These are phyloP conservation scores for Sclerotiophoma versabilis DNA, from an alignment of 2,329 filamentous ascomycete genomes.

Conservation along the genomic window DNA sequence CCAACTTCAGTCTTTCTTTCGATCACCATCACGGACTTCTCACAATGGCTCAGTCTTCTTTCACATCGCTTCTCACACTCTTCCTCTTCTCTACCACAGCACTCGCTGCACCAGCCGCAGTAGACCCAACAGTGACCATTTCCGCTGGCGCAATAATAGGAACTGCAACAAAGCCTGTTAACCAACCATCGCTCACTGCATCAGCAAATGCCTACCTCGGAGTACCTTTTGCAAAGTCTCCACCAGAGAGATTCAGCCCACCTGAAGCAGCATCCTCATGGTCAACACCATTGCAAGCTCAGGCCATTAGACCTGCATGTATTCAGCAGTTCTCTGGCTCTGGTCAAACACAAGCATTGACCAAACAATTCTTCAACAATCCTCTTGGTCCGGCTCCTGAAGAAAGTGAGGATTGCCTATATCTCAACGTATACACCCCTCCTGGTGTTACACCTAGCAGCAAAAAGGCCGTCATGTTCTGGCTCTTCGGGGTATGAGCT, in stretches of 20 bases:
- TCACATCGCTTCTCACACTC: background rate
- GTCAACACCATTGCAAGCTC: slow-evolving; percentile 19
- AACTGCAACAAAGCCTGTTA: slow-evolving; percentile 6
- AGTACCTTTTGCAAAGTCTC: slow-evolving; percentile 23
- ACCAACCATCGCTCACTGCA: slow-evolving; percentile 17
- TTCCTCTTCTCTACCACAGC: background rate
- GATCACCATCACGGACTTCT: too few relatives aligned
- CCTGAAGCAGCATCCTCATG: slow-evolving; percentile 23
- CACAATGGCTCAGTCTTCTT: background rate
- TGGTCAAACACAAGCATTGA: slow-evolving; percentile 14
- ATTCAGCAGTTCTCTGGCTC: slow-evolving; percentile 27
- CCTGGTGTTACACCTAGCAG: slow-evolving; percentile 9
- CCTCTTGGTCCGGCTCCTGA: slow-evolving; percentile 17
- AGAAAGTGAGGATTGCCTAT: slow-evolving; percentile 49
- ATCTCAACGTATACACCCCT: slow-evolving; percentile 48
- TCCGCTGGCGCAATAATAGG: slow-evolving; percentile 17
- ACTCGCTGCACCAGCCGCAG: slow-evolving; percentile 8
- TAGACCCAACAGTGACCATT: slow-evolving; percentile 14
- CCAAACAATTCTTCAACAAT: slow-evolving; percentile 19
- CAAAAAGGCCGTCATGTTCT: slow-evolving; percentile 26
- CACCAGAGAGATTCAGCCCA: slow-evolving; percentile 24
- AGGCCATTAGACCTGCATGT: slow-evolving; percentile 21
- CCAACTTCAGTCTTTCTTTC: background rate
- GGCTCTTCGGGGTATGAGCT: slow-evolving; percentile 4
- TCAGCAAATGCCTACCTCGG: slow-evolving; percentile 22